Base-by-base conservation (phyloP, 192 early-diverging fungal species). In the Podila minutissima region DNA sequence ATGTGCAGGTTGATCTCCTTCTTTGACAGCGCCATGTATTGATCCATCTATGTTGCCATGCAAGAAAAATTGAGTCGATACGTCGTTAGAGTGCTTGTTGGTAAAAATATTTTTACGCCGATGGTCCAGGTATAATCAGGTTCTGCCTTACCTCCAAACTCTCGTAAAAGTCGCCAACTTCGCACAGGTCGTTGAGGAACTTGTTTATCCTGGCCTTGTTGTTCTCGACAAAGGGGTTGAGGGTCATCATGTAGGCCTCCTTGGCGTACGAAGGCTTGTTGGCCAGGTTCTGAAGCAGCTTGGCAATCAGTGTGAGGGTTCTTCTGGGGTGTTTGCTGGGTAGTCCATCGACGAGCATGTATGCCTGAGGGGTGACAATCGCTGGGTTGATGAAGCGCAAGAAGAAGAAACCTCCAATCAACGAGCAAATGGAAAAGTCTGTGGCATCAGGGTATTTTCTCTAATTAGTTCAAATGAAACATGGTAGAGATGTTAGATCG, bases 401-500 rank as follows among this genome's bases (percentile, higher is more conserved):
- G 69, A 99, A 95, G 72, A 99, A 99, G 82, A 99, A 98, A 9
- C 96, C 97, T 41, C 97, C 97, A 83, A 99, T 97, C 35, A 98
- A 85, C 59, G 97, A 97, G 78, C 96, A 95, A 32, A 97, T 94
- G 13, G 94, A 92, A 61, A 91, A 89, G 64, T 97, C 95, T 11
- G 94, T 90, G 17, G 94, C 93, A 60, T 98, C 91, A 1, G 97
- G 96, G 86, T 93, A 98, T 82, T 96, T 95, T 65, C 96, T 82
- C 90, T 85, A 71, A 41, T 55, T 10, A 28, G 87, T 35, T 19
- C 64, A 64, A 41, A 62, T 24, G 59, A 13, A n/a, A 22, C 33
- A 26, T 55, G 24, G 22, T 51, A 51, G 17, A 41, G 2, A 46
- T 15, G 15, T 46, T 46, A 46, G 41, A 46, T 46, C 41, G 15